A percentile compares a stretch with the other conserved stretches of the same genome.
phyloP scores from a whole-genome alignment of 140 eudicot genomes.

The Senecio squalidus region DNA sequence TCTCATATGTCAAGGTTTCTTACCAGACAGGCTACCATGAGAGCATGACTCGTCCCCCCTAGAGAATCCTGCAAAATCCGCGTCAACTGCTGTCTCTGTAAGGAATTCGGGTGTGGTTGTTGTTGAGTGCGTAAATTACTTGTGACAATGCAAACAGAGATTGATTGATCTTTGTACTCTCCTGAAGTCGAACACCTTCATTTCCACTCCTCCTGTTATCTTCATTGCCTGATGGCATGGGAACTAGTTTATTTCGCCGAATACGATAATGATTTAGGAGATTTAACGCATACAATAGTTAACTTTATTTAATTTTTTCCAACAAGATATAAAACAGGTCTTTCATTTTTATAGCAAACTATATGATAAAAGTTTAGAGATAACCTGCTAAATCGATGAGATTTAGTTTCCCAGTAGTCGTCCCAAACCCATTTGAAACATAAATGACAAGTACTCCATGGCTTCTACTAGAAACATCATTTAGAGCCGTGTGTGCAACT shows the following conservation, averaged over 20 bases:
- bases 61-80: constrained; percentile 93
- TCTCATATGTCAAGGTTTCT: background rate
- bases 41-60: constrained; percentile 82
- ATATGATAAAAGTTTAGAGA: constrained; percentile 6
- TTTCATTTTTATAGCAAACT: background rate
- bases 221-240: constrained; percentile 66
- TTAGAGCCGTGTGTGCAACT: constrained; percentile 78
- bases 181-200: constrained; percentile 78
- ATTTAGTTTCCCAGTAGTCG: constrained; percentile 64
- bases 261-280: too few species aligned
- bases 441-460: constrained; percentile 71
- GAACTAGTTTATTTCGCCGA: too few species aligned
- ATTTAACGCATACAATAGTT: too few species aligned
- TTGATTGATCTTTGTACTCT: constrained; percentile 89
- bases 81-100: constrained; percentile 89
- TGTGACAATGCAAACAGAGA: constrained; percentile 81
- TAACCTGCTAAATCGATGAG: constrained; percentile 96
- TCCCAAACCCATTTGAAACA: constrained; percentile 38
- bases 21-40: constrained; percentile 97
- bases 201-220: constrained; percentile 76
- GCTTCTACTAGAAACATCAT: constrained; percentile 92
- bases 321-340: background rate
- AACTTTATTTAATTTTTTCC: too few species aligned
- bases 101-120: constrained; percentile 65
- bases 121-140: constrained; percentile 83